Evolutionary conservation across 805 yeast genomes (phyloP).

Genomic region (Blastobotrys americana): DNA sequence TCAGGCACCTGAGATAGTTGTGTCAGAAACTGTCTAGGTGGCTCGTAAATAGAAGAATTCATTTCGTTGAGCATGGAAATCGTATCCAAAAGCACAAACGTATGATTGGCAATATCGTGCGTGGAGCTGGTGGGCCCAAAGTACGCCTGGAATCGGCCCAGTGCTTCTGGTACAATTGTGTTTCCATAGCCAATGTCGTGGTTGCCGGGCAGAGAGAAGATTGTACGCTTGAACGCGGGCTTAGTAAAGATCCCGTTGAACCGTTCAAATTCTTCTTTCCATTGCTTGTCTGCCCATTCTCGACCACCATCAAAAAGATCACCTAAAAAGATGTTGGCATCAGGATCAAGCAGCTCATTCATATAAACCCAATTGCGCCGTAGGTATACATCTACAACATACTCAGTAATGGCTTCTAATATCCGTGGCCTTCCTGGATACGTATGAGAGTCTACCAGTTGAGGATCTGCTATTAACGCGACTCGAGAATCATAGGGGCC

Average conservation of each 20-base stretch:
- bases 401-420: constrained; percentile 48
- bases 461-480: constrained; percentile 85
- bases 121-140: constrained; percentile 65
- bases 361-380: constrained; percentile 62
- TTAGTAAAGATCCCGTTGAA: constrained; percentile 61
- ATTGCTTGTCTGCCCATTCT: constrained; percentile 61
- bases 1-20: constrained; percentile 25
- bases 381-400: constrained; percentile 69
- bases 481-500: constrained; percentile 27
- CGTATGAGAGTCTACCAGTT: constrained; percentile 79
- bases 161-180: constrained; percentile 49
- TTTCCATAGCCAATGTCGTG: constrained; percentile 95
- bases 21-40: constrained; percentile 49
- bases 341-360: constrained; percentile 58
- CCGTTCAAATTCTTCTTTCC: constrained; percentile 66
- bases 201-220: constrained; percentile 71
- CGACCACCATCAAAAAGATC: constrained; percentile 95
- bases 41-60: constrained; percentile 37
- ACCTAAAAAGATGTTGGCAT: constrained; percentile 73
- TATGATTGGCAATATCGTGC: constrained; percentile 59
- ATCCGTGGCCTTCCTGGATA: constrained; percentile 62
- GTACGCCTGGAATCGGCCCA: constrained; percentile 55
- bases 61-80: constrained; percentile 65
- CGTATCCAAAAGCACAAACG: constrained; percentile 71
- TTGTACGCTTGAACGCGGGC: constrained; percentile 38